A percentile compares a stretch with the other conserved stretches of the same genome.
phyloP scores from a whole-genome alignment of 2,329 filamentous ascomycete species.

The Paraphoma sp. region DNA sequence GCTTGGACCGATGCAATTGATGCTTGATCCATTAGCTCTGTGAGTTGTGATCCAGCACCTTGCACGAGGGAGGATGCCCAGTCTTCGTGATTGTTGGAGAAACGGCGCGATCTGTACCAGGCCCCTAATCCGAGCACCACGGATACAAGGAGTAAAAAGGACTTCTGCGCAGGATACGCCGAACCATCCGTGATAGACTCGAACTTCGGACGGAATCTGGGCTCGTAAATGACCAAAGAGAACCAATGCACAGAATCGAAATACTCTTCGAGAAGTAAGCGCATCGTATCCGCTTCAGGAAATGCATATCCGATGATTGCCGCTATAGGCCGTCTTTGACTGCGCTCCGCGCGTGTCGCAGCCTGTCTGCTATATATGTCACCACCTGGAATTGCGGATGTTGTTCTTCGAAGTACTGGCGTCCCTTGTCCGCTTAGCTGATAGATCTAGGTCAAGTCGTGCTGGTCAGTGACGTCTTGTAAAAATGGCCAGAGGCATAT shows the following conservation, averaged over 20 bases:
- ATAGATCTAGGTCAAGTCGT: neutral
- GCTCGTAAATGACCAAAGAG: conserved; percentile 52
- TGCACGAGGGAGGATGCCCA: conserved; percentile 25
- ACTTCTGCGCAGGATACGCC: conserved; percentile 42
- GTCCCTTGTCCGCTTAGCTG: conserved; percentile 1
- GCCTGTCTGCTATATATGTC: conserved; percentile 5
- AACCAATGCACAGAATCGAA: conserved; percentile 55
- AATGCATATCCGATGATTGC: conserved; percentile 20
- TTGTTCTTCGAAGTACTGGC: conserved; percentile 21
- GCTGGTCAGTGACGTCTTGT: neutral
- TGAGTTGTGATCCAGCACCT: conserved; percentile 44
- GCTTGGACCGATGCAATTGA: conserved; percentile 48
- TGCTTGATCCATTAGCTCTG: conserved; percentile 52
- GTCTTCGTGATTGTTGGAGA: conserved; percentile 9
- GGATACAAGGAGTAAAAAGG: conserved; percentile 48
- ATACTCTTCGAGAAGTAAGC: conserved; percentile 49
- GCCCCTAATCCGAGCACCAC: conserved; percentile 49
- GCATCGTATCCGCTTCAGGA: conserved; percentile 36
- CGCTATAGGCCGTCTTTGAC: conserved; percentile 28
- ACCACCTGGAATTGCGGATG: conserved; percentile 46
- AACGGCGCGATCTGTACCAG: conserved; percentile 46
- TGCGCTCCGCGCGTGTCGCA: conserved; percentile 9
- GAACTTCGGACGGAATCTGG: conserved; percentile 47
- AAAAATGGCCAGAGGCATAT: neutral
- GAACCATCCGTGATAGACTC: conserved; percentile 42